Base-by-base conservation (phyloP, 2,329 filamentous ascomycete species). In the Epichloe bromicola region DNA sequence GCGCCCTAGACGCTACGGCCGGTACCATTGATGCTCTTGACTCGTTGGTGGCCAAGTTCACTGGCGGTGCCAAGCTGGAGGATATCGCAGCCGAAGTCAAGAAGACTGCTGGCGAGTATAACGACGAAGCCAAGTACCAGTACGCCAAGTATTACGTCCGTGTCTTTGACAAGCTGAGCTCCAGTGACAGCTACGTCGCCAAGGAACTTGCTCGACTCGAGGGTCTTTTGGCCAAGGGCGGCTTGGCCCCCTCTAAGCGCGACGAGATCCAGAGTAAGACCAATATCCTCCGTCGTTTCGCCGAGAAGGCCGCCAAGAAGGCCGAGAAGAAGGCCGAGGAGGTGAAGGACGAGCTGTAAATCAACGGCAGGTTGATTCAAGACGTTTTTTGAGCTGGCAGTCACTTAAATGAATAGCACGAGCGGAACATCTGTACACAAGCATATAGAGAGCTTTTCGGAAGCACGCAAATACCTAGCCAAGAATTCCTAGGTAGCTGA, bases 61-160 rank as follows among this genome's bases (percentile, higher is more conserved):
- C 79, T 14, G 80, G 81, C 44, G 82, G 82, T 52, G 70, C 74
- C 47, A 72, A 72, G 54, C 69, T 87, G 51, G 73, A 79, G 43
- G 80, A 84, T 56, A 78, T 88, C 20, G 74, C 80, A 36, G 75
- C 75, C 42, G 85, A 94, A 69, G 75, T 86, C 49, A 83, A 85
- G 73, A 84, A 85, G 72, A 79, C 81, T 54, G 83, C 83, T 20
- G 76, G 77, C 59, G 73, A 70, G 48, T 67, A 93, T 49, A 79
- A 84, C 70, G 82, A 78, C 49, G 66, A 72, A 55, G 73, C 71
- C 12, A 73, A 80, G 67, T 69, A 84, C 68, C 88, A 87, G 74
- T 95, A 91, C 64, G 88, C 88, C 45, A 79, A 90, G 70, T 98
- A 98, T 79, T 97, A 98, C 69, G 75, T 93, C 66, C 88, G 87